Percentiles rank a stretch among this genome's conserved stretches.
These are phyloP conservation scores for Pisolithus microcarpus DNA, from an alignment of 768 basidiomycete species.

Conservation along the genomic window DNA sequence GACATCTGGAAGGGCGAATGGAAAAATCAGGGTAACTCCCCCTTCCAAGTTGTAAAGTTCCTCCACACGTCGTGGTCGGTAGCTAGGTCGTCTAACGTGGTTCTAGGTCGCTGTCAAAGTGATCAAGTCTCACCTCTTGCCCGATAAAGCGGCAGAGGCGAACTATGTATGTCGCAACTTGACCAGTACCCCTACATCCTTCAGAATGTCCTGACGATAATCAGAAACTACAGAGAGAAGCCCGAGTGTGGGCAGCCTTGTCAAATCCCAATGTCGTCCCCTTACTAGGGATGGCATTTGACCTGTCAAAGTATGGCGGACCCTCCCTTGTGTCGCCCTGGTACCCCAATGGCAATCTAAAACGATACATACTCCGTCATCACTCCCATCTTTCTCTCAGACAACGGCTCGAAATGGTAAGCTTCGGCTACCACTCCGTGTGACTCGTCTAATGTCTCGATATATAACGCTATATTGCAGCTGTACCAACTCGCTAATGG, in stretches of 20 bases:
- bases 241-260: constrained; percentile 20
- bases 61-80: no score
- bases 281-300: constrained; percentile 18
- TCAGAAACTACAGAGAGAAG: constrained; percentile 24
- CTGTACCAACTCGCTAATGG: constrained; percentile 16
- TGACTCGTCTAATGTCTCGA: background rate
- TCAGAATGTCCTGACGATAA: background rate
- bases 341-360: constrained; percentile 18
- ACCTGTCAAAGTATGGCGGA: constrained; percentile 9
- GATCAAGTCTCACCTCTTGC: constrained; percentile 13
- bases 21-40: background rate
- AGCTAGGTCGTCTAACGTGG: background rate
- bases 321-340: constrained; percentile 23
- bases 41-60: background rate
- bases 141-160: constrained; percentile 12
- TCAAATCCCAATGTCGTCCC: constrained; percentile 18
- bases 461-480: constrained; percentile 3
- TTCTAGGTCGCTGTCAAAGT: constrained; percentile 23
- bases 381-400: constrained; percentile 2
- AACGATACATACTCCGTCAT: constrained; percentile 7
- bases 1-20: constrained; percentile 3
- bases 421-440: background rate
- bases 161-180: constrained; percentile 12
- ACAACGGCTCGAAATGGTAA: constrained; percentile 19
- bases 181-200: background rate